Conservation (phyloP, 345 rosid species). For the Gossypium anomalum region DNA sequence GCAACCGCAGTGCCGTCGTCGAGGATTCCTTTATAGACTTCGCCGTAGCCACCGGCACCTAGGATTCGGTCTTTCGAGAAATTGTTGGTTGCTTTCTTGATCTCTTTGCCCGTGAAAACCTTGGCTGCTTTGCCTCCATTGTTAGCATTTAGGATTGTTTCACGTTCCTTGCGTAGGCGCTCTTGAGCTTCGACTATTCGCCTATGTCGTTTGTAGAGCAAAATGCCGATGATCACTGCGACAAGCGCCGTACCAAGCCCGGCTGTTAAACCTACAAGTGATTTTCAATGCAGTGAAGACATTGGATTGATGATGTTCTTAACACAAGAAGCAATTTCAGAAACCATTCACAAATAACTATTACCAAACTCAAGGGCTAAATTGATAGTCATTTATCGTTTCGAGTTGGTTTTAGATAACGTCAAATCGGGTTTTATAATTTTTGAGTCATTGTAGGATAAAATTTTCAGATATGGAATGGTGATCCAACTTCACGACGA, state of each 20-base stretch:
- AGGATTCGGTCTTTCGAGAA: constrained; percentile 51
- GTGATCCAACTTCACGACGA: no score
- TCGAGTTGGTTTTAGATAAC: no score
- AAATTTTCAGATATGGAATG: no score
- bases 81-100: constrained; percentile 49
- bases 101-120: constrained; percentile 51
- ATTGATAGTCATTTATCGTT: no score
- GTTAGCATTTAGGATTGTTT: constrained; percentile 6
- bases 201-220: constrained; percentile 30
- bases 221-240: constrained; percentile 7
- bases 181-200: background rate
- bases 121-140: constrained; percentile 30
- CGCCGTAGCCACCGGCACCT: constrained; percentile 70
- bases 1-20: constrained; percentile 52
- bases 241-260: constrained; percentile 24
- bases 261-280: constrained; percentile 29
- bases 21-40: constrained; percentile 55
- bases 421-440: no score
- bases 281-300: background rate
- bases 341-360: background rate
- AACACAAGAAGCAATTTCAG: background rate
- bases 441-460: no score
- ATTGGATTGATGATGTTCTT: background rate
- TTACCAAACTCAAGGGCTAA: background rate
- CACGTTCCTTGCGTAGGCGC: constrained; percentile 9